Base-by-base conservation (phyloP, 2,329 filamentous ascomycete genomes). In the Daldinia sp. region DNA sequence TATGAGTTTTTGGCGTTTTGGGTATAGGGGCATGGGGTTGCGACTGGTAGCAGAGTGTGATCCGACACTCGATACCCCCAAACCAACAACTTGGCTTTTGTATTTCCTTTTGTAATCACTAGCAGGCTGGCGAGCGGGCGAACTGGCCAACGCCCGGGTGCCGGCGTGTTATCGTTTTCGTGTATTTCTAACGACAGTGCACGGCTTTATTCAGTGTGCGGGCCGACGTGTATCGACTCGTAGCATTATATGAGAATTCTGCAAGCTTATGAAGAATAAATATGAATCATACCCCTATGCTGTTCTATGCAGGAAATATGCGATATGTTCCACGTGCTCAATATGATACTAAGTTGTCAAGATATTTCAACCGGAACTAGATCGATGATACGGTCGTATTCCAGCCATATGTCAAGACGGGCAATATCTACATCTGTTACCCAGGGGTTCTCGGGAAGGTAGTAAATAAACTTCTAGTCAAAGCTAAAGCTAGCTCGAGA, bases 31-130 rank as follows among this genome's bases (percentile, higher is more conserved):
- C 32, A 51, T 58, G 34, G 11, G 34, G 49, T 47, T 45, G 43
- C 13, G 15, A 13, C 19, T 39, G 57, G 58, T 58, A 54, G 30
- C 41, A 37, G 64, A 59, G 64, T 57, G 50, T 43, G 61, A 21
- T 48, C 56, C 30, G 47, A 59, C 58, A 58, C 61, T 67, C 58
- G 51, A 61, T 67, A 64, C 54, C 58, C 61, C 39, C 30, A 17
- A 11, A 50, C 61, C 19, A 13, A 21, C 45, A 21, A 17, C 41
- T 3, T 47, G 37, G 6, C 10, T 11, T 17, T 32, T 52, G 6
- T 48, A 13, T 35, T 48, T 27, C 23, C 25, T 52, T 48, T 57
- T 48, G 13, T 13, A 8, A 30, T 30, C 3, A 37, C 35, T 11
- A 35, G 47, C 29, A n/a, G 47, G n/a, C 19, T 19, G 9, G 27